Evolutionary conservation across 441 rosid genomes (phyloP).

Genomic region (Raphanus hybrid): DNA sequence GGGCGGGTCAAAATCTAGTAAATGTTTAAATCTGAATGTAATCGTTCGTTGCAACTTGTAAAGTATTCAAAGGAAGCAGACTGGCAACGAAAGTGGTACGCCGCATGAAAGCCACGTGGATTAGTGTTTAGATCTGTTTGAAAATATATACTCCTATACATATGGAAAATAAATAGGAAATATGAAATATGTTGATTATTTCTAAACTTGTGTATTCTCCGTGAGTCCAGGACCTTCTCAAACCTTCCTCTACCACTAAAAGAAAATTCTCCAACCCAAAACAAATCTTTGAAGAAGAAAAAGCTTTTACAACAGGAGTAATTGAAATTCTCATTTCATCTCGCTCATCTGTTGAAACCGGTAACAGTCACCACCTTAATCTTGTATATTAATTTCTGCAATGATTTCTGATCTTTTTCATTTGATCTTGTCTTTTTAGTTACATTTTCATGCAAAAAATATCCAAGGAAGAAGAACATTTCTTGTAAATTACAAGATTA

Average conservation of each 20-base stretch:
- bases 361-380: conserved; percentile 6
- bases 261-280: not conserved
- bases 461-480: not conserved
- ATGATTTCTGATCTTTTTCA: not conserved
- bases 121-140: not conserved
- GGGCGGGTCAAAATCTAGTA: too few relatives aligned
- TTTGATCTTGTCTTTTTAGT: not conserved
- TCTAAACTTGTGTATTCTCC: not conserved
- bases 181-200: not conserved
- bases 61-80: not conserved
- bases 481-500: too few relatives aligned
- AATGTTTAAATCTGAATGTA: not conserved
- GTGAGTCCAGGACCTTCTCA: conserved; percentile 36
- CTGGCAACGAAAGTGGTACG: not conserved
- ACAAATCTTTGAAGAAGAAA: conserved; percentile 18
- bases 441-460: not conserved
- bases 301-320: not conserved
- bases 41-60: not conserved
- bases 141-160: not conserved
- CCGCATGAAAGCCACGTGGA: conserved; percentile 4
- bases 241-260: conserved; percentile 28
- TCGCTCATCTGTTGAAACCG: conserved; percentile 1
- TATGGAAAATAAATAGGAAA: not conserved
- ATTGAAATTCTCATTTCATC: not conserved
- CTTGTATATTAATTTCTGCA: not conserved